phyloP scores from a whole-genome alignment of 148 eudicot species.

The Pharnaceum exiguum region DNA sequence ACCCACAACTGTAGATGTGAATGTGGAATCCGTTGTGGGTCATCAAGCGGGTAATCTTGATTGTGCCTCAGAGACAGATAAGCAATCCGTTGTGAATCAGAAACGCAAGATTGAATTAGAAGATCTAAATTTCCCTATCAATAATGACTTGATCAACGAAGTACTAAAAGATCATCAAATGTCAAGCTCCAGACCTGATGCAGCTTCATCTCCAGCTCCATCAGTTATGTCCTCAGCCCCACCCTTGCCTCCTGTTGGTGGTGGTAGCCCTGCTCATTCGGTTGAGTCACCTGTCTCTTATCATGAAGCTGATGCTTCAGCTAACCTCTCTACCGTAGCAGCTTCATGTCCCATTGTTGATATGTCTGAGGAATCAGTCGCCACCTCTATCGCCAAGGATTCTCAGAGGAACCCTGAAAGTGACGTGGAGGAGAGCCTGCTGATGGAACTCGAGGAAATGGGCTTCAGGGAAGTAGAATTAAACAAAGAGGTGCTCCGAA shows the following conservation, averaged over 20 bases:
- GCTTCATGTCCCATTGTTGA: too few relatives aligned
- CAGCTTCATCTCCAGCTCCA: constrained; percentile 14
- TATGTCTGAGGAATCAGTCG: constrained; percentile 17
- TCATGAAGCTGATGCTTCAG: not conserved
- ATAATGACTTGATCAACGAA: constrained; percentile 36
- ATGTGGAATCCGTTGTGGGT: constrained; percentile 12
- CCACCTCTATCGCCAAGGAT: not conserved
- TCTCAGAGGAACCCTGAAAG: constrained; percentile 2
- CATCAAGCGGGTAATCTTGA: constrained; percentile 5
- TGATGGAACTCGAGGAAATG: constrained; percentile 58
- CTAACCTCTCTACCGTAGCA: not conserved
- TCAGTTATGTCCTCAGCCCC: too few relatives aligned
- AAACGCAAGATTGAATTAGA: constrained; percentile 17
- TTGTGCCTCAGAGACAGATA: not conserved
- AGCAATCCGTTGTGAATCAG: constrained; percentile 16
- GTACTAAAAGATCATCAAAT: constrained; percentile 22
- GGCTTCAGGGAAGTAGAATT: constrained; percentile 57
- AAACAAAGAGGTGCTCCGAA: constrained; percentile 57
- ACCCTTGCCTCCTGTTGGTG: not conserved
- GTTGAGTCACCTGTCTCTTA: constrained; percentile 5
- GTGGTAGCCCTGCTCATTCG: not conserved
- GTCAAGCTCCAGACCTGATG: not conserved
- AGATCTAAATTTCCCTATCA: constrained; percentile 39
- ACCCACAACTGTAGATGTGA: not conserved
- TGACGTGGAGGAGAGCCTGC: constrained; percentile 41